Conservation (phyloP, 2,329 filamentous ascomycete species). For the Xenoacremonium recifei region DNA sequence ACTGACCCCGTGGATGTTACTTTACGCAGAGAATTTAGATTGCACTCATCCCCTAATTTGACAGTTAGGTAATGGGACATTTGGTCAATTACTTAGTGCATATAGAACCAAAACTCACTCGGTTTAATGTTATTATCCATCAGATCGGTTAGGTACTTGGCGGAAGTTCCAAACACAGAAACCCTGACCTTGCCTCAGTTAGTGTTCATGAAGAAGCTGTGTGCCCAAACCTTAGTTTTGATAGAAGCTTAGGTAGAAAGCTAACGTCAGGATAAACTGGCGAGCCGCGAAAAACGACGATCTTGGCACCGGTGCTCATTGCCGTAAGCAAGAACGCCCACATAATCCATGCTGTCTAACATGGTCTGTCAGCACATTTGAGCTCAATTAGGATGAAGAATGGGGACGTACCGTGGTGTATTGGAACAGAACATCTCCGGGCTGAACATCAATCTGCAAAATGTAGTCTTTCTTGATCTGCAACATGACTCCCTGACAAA, state of each 20-base stretch:
- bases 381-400: background rate
- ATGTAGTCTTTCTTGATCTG: constrained; percentile 8
- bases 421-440: constrained; percentile 2
- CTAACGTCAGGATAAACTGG: constrained; percentile 2
- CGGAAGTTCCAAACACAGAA: constrained; percentile 2
- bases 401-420: constrained; percentile 5
- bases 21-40: constrained; percentile 1
- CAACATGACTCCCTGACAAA: constrained; percentile 1
- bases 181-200: too few species aligned
- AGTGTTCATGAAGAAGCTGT: too few species aligned
- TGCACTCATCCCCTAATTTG: constrained; percentile 1
- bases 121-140: constrained; percentile 1
- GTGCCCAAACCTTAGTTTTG: too few species aligned
- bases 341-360: constrained; percentile 7
- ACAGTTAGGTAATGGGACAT: too few species aligned
- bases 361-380: background rate
- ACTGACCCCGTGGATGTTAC: constrained; percentile 5
- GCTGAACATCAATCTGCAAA: constrained; percentile 1
- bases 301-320: constrained; percentile 1
- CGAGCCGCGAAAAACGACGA: constrained; percentile 2
- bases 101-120: background rate
- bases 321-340: constrained; percentile 4
- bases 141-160: constrained; percentile 6
- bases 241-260: constrained; percentile 2
- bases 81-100: too few species aligned